A percentile compares a stretch with the other conserved stretches of the same genome.
These are phyloP conservation scores for Cordyceps militaris DNA, from an alignment of 2,329 filamentous ascomycete species.

Conservation along the genomic window DNA sequence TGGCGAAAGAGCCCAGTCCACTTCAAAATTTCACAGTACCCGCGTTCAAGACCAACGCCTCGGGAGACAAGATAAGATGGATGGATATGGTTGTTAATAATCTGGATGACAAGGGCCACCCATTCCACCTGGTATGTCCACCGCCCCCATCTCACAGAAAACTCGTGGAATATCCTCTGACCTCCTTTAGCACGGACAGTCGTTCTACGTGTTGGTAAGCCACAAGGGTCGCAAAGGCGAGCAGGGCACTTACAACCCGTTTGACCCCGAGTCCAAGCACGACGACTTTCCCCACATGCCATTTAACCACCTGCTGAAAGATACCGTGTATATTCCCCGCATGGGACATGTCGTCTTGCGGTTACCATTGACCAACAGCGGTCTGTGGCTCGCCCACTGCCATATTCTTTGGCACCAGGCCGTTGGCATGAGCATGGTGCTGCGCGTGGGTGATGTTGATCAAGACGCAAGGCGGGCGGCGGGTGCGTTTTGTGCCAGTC, in stretches of 20 bases:
- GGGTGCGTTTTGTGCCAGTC: neutral
- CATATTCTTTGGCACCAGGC: conserved; percentile 31
- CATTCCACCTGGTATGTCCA: conserved; percentile 37
- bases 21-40: conserved; percentile 16
- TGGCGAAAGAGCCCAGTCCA: conserved; percentile 14
- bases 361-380: conserved; percentile 28
- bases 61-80: conserved; percentile 26
- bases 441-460: conserved; percentile 13
- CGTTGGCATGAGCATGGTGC: conserved; percentile 35
- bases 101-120: conserved; percentile 41
- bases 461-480: neutral
- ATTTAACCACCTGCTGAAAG: conserved; percentile 24
- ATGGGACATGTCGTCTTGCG: conserved; percentile 29
- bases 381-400: conserved; percentile 33
- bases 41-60: conserved; percentile 8
- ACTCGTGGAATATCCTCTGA: neutral
- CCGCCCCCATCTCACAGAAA: neutral
- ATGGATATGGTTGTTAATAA: conserved; percentile 44
- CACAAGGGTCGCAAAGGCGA: conserved; percentile 7
- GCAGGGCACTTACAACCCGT: conserved; percentile 13
- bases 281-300: neutral
- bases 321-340: conserved; percentile 29
- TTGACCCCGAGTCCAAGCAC: conserved; percentile 9
- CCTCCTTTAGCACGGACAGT: conserved; percentile 17
- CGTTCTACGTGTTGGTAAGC: conserved; percentile 13